These are phyloP conservation scores for Phytophthora foliorum DNA, from an alignment of 352 stramenopile genomes.

Conservation along the genomic window DNA sequence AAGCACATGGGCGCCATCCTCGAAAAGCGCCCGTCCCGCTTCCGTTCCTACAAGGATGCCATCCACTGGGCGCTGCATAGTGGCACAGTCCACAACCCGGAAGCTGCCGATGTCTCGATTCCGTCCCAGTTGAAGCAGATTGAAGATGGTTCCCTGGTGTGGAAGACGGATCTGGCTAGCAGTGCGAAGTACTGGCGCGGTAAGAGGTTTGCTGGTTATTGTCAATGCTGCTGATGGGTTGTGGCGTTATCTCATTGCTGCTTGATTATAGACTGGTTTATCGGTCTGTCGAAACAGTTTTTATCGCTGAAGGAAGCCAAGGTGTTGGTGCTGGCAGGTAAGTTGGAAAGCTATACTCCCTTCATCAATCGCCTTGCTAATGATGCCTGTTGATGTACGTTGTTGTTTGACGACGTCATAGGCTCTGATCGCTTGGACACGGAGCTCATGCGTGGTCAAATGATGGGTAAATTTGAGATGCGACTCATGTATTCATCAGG, in stretches of 20 bases:
- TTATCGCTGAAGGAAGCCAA: conserved; percentile 80
- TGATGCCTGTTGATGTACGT: not conserved
- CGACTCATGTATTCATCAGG: conserved; percentile 87
- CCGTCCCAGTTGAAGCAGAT: conserved; percentile 75
- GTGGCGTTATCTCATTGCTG: conserved; percentile 8
- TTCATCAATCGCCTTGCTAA: not conserved
- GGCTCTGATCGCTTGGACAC: conserved; percentile 89
- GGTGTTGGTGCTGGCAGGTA: conserved; percentile 86
- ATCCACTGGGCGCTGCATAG: conserved; percentile 86
- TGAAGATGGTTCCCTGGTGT: conserved; percentile 66
- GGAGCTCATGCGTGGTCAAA: conserved; percentile 88
- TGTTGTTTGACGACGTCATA: conserved; percentile 20
- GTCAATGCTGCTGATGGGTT: not conserved
- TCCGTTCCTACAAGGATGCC: conserved; percentile 75
- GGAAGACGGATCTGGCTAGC: conserved; percentile 81
- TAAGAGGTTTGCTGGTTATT: conserved; percentile 23
- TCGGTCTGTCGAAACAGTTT: conserved; percentile 88
- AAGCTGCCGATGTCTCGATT: conserved; percentile 82
- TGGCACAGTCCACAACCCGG: conserved; percentile 76
- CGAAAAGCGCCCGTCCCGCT: conserved; percentile 69
- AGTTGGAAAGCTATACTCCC: not conserved
- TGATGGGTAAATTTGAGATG: conserved; percentile 94
- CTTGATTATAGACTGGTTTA: conserved; percentile 74
- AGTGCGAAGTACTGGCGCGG: conserved; percentile 85
- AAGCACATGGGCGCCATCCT: conserved; percentile 88